Evolutionary conservation across 2,329 filamentous ascomycete species (phyloP), one percentile per base, ranked within the genome.

Genomic region (Aureobasidium sp.): DNA sequence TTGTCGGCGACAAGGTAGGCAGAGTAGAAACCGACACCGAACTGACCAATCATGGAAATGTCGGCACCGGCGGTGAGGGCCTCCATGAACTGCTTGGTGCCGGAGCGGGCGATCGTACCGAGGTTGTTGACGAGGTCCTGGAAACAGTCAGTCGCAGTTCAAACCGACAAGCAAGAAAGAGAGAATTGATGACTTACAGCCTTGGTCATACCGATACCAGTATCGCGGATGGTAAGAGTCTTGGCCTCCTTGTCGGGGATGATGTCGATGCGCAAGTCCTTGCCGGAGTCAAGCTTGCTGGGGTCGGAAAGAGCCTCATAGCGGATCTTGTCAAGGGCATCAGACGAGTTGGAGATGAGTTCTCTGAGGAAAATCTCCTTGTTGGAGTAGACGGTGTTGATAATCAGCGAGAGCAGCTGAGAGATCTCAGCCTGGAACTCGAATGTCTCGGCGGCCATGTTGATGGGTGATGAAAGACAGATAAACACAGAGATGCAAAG

Each of bases 381-480:
- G 89, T 99, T 99, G 72, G 92, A 97, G 86, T 97, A 99, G 83
- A 99, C 94, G 70, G 94, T 97, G 90, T 99, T 99, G 87, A 99
- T 99, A 82, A 99, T 99, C 78, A 99, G 90, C 71, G 88, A 91
- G 77, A 99, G 89, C 70, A 99, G 90, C 90, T 99, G 94, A 89
- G 93, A 97, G 78, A 99, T 99, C 90, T 99, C 94, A 89, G 94
- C 94, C 89, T 99, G 94, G 85, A 97, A 99, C 89, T 97, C 93
- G 83, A 99, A 99, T 71, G 92, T 97, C 84, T 97, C 92, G 70
- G 77, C 73, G 79, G 91, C 81, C 90, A 96, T 96, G 78, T 77
- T 89, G 69, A 70, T 68, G 69, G 68, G 51, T 62, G 48, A 36
- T 55, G 62, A 48, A 51, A 63, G 31, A 61, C 44, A 15, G 48